These are phyloP conservation scores for Lentinula guzmanii DNA, from an alignment of 768 basidiomycete genomes.

Conservation along the genomic window DNA sequence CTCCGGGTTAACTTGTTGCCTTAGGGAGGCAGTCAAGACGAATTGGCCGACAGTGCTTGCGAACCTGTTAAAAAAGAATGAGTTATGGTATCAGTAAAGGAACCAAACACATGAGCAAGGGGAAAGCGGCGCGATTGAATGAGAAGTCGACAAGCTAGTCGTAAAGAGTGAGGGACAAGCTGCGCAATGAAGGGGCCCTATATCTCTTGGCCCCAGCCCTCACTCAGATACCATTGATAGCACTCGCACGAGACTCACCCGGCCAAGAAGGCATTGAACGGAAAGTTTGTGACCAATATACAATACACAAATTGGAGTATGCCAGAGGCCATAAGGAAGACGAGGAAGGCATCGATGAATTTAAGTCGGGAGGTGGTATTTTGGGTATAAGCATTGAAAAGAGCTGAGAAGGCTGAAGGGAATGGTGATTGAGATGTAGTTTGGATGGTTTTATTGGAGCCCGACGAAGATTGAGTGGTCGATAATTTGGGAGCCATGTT, in stretches of 20 bases:
- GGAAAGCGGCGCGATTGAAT: background rate
- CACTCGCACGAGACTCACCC: conserved; percentile 54
- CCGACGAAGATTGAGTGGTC: conserved; percentile 13
- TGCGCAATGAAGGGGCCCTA: background rate
- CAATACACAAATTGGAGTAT: conserved; percentile 90
- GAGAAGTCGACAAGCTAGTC: background rate
- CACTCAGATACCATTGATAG: background rate
- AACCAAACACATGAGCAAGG: background rate
- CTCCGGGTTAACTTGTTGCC: conserved; percentile 86
- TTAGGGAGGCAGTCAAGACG: conserved; percentile 86
- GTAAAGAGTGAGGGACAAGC: background rate
- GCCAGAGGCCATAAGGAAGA: conserved; percentile 89
- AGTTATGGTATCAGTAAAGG: background rate
- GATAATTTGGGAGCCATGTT: conserved; percentile 7
- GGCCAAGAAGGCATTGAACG: conserved; percentile 95
- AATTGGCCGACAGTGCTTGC: conserved; percentile 94
- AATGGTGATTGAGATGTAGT: conserved; percentile 24
- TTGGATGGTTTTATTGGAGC: conserved; percentile 19
- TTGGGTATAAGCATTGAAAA: conserved; percentile 74
- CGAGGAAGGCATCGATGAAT: conserved; percentile 88
- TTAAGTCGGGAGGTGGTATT: conserved; percentile 82
- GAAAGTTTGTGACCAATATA: conserved; percentile 85
- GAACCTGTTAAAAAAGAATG: conserved; percentile 49
- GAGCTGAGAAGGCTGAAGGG: conserved; percentile 40
- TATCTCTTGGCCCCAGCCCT: background rate